These are phyloP conservation scores for Psilocybe cubensis DNA, from an alignment of 768 basidiomycete species.

Conservation along the genomic window DNA sequence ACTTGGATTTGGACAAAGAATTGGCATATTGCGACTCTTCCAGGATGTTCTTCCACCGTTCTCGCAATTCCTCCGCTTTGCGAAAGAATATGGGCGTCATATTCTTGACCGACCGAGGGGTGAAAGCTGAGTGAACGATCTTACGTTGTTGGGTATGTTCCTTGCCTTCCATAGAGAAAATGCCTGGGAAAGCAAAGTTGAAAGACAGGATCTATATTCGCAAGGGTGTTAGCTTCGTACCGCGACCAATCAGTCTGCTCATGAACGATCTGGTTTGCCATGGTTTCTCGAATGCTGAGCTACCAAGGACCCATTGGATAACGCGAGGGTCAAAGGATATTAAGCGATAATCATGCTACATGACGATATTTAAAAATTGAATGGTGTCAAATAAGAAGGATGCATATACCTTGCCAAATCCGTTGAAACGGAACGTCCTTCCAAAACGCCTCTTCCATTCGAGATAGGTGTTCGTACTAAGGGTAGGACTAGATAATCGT, in stretches of 20 bases:
- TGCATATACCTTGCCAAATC: constrained; percentile 50
- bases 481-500: constrained; percentile 41
- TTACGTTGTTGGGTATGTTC: constrained; percentile 52
- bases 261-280: constrained; percentile 57
- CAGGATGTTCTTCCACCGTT: constrained; percentile 44
- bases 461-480: constrained; percentile 42
- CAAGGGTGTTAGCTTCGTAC: constrained; percentile 27
- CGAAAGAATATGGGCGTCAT: constrained; percentile 51
- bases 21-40: constrained; percentile 1
- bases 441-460: constrained; percentile 50
- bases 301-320: constrained; percentile 51
- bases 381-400: neutral
- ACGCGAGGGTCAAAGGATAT: constrained; percentile 56
- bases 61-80: constrained; percentile 53
- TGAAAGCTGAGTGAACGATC: constrained; percentile 55
- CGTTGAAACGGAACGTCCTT: constrained; percentile 57
- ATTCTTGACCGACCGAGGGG: constrained; percentile 43
- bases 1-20: constrained; percentile 11
- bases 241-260: constrained; percentile 51
- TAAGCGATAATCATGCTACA: constrained; percentile 55
- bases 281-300: constrained; percentile 54
- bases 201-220: neutral
- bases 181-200: constrained; percentile 32
- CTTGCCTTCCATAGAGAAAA: constrained; percentile 55
- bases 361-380: neutral